Evolutionary conservation across 2,329 filamentous ascomycete species (phyloP).

Genomic region (Thelonectria discophora): DNA sequence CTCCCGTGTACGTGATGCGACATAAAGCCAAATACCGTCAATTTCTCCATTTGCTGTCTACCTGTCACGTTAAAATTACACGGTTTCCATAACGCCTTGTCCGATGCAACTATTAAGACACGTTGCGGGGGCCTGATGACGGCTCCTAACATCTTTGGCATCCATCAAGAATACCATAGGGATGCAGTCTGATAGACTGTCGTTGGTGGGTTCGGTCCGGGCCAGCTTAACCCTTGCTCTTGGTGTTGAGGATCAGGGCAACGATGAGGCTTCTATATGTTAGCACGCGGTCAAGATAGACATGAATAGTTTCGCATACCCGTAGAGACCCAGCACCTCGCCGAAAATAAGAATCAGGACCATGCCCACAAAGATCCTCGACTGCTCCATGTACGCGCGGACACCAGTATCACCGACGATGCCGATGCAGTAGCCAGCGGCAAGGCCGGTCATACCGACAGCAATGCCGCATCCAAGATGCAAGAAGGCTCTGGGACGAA

Average conservation of each 20-base stretch:
- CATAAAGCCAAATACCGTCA: slow-evolving; percentile 37
- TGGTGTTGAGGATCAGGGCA: slow-evolving; percentile 91
- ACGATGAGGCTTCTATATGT: slow-evolving; percentile 77
- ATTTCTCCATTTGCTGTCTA: slow-evolving; percentile 40
- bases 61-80: slow-evolving; percentile 48
- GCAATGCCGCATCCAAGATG: slow-evolving; percentile 90
- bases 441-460: slow-evolving; percentile 90
- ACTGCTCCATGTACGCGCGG: slow-evolving; percentile 95
- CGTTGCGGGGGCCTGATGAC: slow-evolving; percentile 35
- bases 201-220: slow-evolving; percentile 1
- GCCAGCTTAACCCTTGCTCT: slow-evolving; percentile 67
- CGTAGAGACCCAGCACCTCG: slow-evolving; percentile 95
- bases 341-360: slow-evolving; percentile 98
- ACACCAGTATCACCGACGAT: slow-evolving; percentile 95
- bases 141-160: slow-evolving; percentile 26
- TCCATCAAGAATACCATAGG: slow-evolving; percentile 25
- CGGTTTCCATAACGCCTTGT: slow-evolving; percentile 49
- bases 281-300: slow-evolving; percentile 1
- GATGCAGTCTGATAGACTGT: slow-evolving; percentile 16
- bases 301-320: slow-evolving; percentile 64
- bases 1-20: slow-evolving; percentile 10
- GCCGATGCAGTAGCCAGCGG: slow-evolving; percentile 95
- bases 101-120: slow-evolving; percentile 49
- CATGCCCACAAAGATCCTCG: slow-evolving; percentile 97
- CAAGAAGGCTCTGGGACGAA: slow-evolving; percentile 77